Evolutionary conservation across 2,329 filamentous ascomycete genomes (phyloP).

Genomic region (Zymoseptoria pseudotritici): DNA sequence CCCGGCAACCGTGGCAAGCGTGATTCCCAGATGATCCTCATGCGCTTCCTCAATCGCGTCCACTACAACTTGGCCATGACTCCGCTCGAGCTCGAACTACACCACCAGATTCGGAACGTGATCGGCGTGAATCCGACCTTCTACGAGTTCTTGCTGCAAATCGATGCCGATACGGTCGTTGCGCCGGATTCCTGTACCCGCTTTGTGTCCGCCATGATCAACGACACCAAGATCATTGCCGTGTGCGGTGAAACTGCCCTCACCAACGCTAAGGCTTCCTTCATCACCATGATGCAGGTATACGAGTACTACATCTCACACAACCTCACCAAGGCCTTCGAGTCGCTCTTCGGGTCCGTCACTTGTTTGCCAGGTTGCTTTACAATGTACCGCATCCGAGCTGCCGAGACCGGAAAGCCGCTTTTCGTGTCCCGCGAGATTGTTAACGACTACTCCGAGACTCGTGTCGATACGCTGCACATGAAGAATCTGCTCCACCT

Average conservation of each 20-base stretch:
- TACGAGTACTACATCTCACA: constrained; percentile 99
- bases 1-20: constrained; percentile 98
- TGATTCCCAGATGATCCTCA: constrained; percentile 96
- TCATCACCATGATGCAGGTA: constrained; percentile 98
- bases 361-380: constrained; percentile 98
- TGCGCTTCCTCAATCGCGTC: constrained; percentile 98
- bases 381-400: constrained; percentile 96
- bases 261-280: constrained; percentile 85
- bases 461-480: constrained; percentile 93
- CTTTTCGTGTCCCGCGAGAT: constrained; percentile 93
- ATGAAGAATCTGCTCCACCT: constrained; percentile 98
- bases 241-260: constrained; percentile 91
- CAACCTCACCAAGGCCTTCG: constrained; percentile 93
- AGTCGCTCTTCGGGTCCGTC: constrained; percentile 92
- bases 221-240: constrained; percentile 88
- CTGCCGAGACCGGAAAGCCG: constrained; percentile 88
- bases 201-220: constrained; percentile 82
- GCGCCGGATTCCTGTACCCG: constrained; percentile 82
- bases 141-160: constrained; percentile 93
- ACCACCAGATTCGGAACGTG: constrained; percentile 96
- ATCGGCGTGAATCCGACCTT: constrained; percentile 98
- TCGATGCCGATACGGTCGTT: constrained; percentile 95
- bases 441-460: constrained; percentile 78
- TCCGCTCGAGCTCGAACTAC: constrained; percentile 93
- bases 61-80: constrained; percentile 97